Evolutionary conservation across 257 asterid species (phyloP).

Genomic region (Orobanche coerulescens): DNA sequence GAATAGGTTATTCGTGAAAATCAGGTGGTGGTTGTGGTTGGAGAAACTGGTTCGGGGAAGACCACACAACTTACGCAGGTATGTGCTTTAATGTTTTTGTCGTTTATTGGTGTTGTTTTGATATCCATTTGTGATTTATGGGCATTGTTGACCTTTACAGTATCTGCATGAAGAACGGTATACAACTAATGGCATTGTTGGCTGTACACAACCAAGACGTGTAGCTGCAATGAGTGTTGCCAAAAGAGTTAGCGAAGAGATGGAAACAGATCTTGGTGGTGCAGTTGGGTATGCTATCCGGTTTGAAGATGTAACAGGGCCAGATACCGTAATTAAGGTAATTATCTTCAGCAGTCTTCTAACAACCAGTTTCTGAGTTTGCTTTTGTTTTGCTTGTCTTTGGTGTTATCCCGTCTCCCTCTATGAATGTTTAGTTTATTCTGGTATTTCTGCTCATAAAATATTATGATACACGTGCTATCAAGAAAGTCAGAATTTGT

Average conservation of each 20-base stretch:
- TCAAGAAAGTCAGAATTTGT: too few species aligned
- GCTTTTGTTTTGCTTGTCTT: too few species aligned
- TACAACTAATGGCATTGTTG: conserved; percentile 61
- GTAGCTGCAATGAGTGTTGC: conserved; percentile 99
- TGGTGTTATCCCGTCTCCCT: too few species aligned
- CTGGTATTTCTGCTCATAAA: too few species aligned
- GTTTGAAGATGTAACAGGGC: conserved; percentile 92
- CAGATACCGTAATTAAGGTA: conserved; percentile 86
- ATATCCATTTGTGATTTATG: conserved; percentile 17
- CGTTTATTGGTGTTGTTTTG: not conserved
- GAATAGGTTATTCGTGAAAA: conserved; percentile 84
- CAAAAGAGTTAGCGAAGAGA: conserved; percentile 95
- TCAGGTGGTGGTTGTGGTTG: conserved; percentile 93
- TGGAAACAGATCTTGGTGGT: conserved; percentile 91
- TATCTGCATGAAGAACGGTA: conserved; percentile 89
- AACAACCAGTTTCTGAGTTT: too few species aligned
- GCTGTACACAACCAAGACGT: conserved; percentile 99
- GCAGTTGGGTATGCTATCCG: conserved; percentile 95
- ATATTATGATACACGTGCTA: too few species aligned
- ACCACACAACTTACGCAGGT: conserved; percentile 99
- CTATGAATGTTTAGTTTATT: too few species aligned
- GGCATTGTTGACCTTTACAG: too few species aligned
- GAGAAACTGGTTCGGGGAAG: conserved; percentile 99
- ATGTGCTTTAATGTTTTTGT: conserved; percentile 8
- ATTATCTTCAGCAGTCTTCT: too few species aligned